Percentiles rank a stretch among this genome's conserved stretches.
Evolutionary conservation across 306 rosid genomes (phyloP).

Genomic region (Acacia acuminata): DNA sequence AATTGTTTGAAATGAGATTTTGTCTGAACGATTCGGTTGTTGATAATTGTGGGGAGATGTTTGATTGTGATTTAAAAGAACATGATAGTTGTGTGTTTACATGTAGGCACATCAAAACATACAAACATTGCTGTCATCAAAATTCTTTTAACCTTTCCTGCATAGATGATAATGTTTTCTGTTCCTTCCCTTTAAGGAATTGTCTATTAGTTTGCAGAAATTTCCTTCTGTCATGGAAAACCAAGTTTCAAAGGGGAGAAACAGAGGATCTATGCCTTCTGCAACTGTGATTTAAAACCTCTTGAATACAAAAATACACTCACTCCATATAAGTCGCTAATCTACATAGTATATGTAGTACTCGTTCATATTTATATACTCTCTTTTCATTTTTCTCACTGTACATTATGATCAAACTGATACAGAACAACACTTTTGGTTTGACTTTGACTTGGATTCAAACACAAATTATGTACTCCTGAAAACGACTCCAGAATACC

Average conservation of each 20-base stretch:
- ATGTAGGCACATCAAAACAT: background rate
- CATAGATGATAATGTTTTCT: background rate
- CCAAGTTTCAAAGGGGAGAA: background rate
- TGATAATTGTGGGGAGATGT: too few species aligned
- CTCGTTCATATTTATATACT: background rate
- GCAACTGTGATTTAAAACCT: background rate
- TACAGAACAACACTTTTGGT: background rate
- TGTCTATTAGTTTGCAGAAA: background rate
- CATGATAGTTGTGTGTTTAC: too few species aligned
- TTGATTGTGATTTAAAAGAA: too few species aligned
- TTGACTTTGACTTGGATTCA: background rate
- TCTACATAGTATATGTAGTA: background rate
- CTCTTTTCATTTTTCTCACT: background rate
- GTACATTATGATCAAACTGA: background rate
- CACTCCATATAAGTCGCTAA: background rate
- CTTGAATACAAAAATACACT: background rate
- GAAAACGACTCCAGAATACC: background rate
- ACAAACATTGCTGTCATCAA: background rate
- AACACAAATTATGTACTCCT: background rate
- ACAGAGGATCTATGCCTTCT: background rate
- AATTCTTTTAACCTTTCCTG: background rate
- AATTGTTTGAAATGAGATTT: too few species aligned
- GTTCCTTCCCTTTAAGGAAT: background rate
- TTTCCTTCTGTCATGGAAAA: background rate
- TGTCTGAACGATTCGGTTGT: too few species aligned